Conservation (phyloP, 2,329 filamentous ascomycete species). For the Colletotrichum viniferum region DNA sequence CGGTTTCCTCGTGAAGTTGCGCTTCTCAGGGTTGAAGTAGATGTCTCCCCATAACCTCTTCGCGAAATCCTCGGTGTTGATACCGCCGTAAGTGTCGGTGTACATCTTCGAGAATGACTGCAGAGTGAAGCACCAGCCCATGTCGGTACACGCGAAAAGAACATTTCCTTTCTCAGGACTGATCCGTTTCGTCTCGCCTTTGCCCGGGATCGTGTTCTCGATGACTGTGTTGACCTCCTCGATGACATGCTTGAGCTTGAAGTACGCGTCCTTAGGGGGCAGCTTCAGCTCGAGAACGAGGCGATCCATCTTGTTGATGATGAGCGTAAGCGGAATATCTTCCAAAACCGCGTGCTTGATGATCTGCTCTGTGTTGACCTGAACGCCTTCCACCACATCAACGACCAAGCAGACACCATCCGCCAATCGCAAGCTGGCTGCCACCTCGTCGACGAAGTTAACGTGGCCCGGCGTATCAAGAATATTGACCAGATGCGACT, state of each 20-base stretch:
- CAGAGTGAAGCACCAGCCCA: conserved; percentile 97
- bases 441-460: conserved; percentile 98
- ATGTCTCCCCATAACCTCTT: conserved; percentile 93
- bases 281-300: conserved; percentile 93
- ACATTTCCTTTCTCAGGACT: conserved; percentile 98
- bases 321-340: conserved; percentile 83
- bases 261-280: conserved; percentile 94
- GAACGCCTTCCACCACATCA: conserved; percentile 98
- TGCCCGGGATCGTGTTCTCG: conserved; percentile 82
- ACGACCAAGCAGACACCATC: conserved; percentile 94
- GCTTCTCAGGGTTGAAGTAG: conserved; percentile 90
- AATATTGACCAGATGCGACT: conserved; percentile 94
- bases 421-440: conserved; percentile 81
- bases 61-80: conserved; percentile 84
- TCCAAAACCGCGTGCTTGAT: conserved; percentile 95
- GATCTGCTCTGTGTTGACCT: conserved; percentile 94
- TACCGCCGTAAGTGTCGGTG: conserved; percentile 80
- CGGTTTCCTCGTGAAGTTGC: conserved; percentile 89
- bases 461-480: conserved; percentile 97
- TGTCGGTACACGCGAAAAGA: conserved; percentile 90
- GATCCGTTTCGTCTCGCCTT: conserved; percentile 78
- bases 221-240: conserved; percentile 98
- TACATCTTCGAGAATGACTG: conserved; percentile 97
- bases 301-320: conserved; percentile 97
- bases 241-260: conserved; percentile 98